Conservation (phyloP, 768 basidiomycete species). For the Trametes punicea region DNA sequence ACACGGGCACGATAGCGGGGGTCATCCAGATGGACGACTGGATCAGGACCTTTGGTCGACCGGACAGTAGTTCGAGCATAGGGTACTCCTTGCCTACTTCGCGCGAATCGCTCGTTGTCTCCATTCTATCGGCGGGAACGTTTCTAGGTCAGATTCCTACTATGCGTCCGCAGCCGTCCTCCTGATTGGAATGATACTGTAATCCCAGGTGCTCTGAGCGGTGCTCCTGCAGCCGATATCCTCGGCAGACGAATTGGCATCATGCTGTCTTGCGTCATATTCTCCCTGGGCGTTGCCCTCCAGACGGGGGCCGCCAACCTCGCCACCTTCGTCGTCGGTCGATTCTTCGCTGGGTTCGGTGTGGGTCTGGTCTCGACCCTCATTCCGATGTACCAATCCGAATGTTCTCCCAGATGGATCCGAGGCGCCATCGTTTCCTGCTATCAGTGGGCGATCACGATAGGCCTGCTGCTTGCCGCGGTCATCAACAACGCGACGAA, state of each 20-base stretch:
- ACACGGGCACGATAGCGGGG: slow-evolving; percentile 80
- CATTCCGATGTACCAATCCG: slow-evolving; percentile 54
- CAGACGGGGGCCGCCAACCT: slow-evolving; percentile 28
- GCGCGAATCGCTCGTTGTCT: slow-evolving; percentile 47
- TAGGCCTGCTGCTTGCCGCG: slow-evolving; percentile 69
- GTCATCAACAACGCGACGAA: slow-evolving; percentile 35
- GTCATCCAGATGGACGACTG: slow-evolving; percentile 61
- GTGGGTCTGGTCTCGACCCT: slow-evolving; percentile 74
- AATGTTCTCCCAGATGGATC: slow-evolving; percentile 61
- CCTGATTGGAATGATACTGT: neutral
- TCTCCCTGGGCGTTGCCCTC: slow-evolving; percentile 44
- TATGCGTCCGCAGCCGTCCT: neutral
- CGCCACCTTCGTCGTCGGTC: slow-evolving; percentile 61
- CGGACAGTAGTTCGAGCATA: slow-evolving; percentile 11
- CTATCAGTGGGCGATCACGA: slow-evolving; percentile 57
- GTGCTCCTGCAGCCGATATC: slow-evolving; percentile 49
- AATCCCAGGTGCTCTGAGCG: slow-evolving; percentile 43
- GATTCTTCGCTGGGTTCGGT: slow-evolving; percentile 74
- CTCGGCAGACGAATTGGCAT: slow-evolving; percentile 48
- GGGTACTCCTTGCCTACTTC: slow-evolving; percentile 36
- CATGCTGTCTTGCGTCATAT: slow-evolving; percentile 44
- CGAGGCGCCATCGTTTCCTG: slow-evolving; percentile 29
- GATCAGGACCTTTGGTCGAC: slow-evolving; percentile 33
- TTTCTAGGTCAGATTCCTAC: slow-evolving; percentile 50
- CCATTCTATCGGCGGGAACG: slow-evolving; percentile 79